Evolutionary conservation across 495 filamentous ascomycete genomes (phyloP), one percentile per base, ranked within the genome.

Genomic region (Neurospora tetrasperma): DNA sequence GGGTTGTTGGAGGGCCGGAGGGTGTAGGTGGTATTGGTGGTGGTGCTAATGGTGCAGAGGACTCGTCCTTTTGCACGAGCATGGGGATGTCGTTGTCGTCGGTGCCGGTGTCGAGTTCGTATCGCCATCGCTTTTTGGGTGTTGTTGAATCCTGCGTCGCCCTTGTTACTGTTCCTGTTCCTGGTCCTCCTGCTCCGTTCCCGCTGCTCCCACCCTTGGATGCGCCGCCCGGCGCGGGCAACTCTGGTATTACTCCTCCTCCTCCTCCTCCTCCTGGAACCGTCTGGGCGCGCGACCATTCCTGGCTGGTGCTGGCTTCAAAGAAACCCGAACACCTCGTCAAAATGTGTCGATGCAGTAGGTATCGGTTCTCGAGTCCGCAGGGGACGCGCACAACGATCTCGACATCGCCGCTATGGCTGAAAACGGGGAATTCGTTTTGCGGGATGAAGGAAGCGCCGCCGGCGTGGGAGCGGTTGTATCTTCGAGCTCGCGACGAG

Each of bases 401-500:
- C 84, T 97, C 94, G 75, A 96, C 93, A 80, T 97, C 94, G 78
- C 94, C 94, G 35, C 90, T 93, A 74, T 96, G 90, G 48, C 89
- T 91, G 82, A 98, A 98, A 74, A 95, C 85, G 40, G 94, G 94
- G 79, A 97, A 98, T 75, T 97, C 94, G 79, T 97, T 97, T 79
- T 92, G 91, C 66, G 91, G 88, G 46, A 88, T 82, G 80, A 90
- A 91, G 14, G 88, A 85, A 66, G 85, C 84, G 75, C 92, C 92
- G 46, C 94, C 94, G 80, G 91, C 89, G 78, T 94, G 92, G 23
- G 93, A 96, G 70, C 93, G 91, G 82, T 89, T 89, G 72, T 91
- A 90, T 68, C 93, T 89, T 76, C 93, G 71, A 84, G 89, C 79
- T 83, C 88, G 82, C 80, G 76, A 87, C 78, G 75, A 91, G 84